Evolutionary conservation across 2,329 filamentous ascomycete species (phyloP).

Genomic region (Aspergillus spinulosporus): DNA sequence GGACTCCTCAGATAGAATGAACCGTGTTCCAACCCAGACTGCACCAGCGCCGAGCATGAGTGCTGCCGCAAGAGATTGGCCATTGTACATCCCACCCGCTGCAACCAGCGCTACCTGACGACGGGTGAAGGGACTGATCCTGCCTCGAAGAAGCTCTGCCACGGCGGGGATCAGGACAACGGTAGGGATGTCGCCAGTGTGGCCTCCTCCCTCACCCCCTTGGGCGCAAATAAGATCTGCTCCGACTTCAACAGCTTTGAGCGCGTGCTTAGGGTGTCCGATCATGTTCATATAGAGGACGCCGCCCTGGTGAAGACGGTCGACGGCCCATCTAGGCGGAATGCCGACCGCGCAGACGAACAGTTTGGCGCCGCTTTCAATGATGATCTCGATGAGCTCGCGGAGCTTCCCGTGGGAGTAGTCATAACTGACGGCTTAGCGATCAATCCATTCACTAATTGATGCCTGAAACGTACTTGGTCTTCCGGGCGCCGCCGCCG

Average conservation of each 20-base stretch:
- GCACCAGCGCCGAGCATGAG: slow-evolving; percentile 89
- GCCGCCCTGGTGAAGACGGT: slow-evolving; percentile 81
- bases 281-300: slow-evolving; percentile 99
- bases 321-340: slow-evolving; percentile 83
- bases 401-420: slow-evolving; percentile 99
- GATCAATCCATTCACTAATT: neutral
- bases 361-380: slow-evolving; percentile 84
- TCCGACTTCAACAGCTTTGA: slow-evolving; percentile 90
- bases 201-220: slow-evolving; percentile 94
- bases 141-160: slow-evolving; percentile 73
- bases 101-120: slow-evolving; percentile 86
- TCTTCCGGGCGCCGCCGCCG: slow-evolving; percentile 90
- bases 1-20: slow-evolving; percentile 91
- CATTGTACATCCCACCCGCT: slow-evolving; percentile 94
- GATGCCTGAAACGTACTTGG: slow-evolving; percentile 62
- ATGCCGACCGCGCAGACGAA: slow-evolving; percentile 98
- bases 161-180: slow-evolving; percentile 89
- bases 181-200: slow-evolving; percentile 92
- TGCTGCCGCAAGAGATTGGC: slow-evolving; percentile 81
- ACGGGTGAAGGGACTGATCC: slow-evolving; percentile 84
- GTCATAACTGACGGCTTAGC: slow-evolving; percentile 70
- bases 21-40: slow-evolving; percentile 96
- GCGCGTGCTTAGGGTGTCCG: slow-evolving; percentile 97
- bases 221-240: slow-evolving; percentile 98
- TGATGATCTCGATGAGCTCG: slow-evolving; percentile 86